phyloP scores from a whole-genome alignment of 73 alveolate species.

The Durusdinium trenchii region DNA sequence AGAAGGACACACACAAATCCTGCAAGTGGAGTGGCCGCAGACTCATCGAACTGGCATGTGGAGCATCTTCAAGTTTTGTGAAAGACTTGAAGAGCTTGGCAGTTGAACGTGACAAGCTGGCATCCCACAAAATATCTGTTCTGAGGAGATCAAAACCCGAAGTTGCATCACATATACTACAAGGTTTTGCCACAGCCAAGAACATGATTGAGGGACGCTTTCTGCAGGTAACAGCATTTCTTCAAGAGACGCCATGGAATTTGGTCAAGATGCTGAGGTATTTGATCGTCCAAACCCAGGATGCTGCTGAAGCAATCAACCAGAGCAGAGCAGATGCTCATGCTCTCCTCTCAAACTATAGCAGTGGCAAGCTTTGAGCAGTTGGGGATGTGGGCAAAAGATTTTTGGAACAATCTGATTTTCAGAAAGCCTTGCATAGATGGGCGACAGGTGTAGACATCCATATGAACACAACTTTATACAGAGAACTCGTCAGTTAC shows the following conservation, averaged over 20 bases:
- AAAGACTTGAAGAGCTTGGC: background rate
- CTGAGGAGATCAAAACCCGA: background rate
- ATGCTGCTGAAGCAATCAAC: background rate
- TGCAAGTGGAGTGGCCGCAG: conserved; percentile 54
- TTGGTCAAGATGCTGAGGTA: background rate
- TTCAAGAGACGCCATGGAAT: conserved; percentile 33
- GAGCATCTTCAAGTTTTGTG: background rate
- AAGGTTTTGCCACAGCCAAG: conserved; percentile 36
- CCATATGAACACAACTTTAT: background rate
- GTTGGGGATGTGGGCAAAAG: background rate
- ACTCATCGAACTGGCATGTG: conserved; percentile 50
- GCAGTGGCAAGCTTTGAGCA: background rate
- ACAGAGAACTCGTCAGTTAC: background rate
- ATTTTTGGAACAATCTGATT: background rate
- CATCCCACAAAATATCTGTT: background rate
- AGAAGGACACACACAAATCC: background rate
- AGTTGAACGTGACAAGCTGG: background rate
- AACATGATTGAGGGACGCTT: conserved; percentile 18
- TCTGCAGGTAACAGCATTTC: conserved; percentile 27
- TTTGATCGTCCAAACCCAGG: background rate
- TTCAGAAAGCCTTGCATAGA: background rate
- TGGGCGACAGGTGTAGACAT: background rate
- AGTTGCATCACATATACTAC: background rate
- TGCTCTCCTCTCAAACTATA: background rate
- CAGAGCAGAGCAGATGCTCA: conserved; percentile 8